Evolutionary conservation across 169 alveolate genomes (phyloP), one percentile per base, ranked within the genome.

Genomic region (Plasmodium malariae): DNA sequence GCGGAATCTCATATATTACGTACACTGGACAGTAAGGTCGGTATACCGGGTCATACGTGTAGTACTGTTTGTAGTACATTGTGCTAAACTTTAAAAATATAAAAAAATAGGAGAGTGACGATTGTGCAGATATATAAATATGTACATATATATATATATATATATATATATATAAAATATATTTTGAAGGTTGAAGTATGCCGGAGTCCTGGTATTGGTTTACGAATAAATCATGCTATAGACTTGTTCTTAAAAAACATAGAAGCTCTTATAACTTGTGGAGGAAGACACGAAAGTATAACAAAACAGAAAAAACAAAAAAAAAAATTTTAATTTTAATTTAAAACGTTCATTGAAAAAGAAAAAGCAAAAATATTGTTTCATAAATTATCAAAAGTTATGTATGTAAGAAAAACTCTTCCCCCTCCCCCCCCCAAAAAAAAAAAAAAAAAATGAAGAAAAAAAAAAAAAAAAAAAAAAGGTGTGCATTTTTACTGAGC

Each of bases 21-120:
- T 76, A 76, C 62, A 36, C 69, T 9, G 89, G 63, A 36, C 62
- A 62, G 37, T 76, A 76, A 34, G 54, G 59, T 51, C 59, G 89
- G 40, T 76, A 76, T 7, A 62, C n/a, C 28, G 73, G 49, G 24
- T 76, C 89, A 34, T 76, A 76, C 9, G 76, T 60, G 36, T 76
- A 76, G 62, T 76, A 76, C 32, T 76, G 57, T 21, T 60, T 60
- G 63, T 60, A 76, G 68, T 76, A 76, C 89, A 76, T 76, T 62
- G 89, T 60, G 74, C 36, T 62, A 14, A 69, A 69, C 45, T 43
- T 43, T 11, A 69, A 69, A 43, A 69, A 45, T 21, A 69, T 40
- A 40, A 34, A 28, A 6, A 1, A 17, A 65, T 0, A 65, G n/a
- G 12, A 65, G 34, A 11, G 4, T 19, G 2, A 57, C n/a, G 24